Base-by-base conservation (phyloP, 352 stramenopile genomes). In the Phytophthora cryptogea region DNA sequence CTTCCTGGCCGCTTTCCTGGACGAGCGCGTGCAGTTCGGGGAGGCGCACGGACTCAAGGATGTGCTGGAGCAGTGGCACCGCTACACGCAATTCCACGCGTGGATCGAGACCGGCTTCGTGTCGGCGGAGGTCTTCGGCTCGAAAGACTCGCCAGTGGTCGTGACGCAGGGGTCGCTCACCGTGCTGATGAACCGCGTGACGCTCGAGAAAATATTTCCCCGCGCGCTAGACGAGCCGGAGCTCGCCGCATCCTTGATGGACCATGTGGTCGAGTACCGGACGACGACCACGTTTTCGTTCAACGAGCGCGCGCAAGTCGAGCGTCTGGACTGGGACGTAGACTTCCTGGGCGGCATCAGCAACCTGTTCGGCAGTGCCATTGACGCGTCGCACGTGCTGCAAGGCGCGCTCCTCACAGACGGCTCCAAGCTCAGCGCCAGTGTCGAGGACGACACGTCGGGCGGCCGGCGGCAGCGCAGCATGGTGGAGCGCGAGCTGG, bases 21-120 rank as follows among this genome's bases (percentile, higher is more conserved):
- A 72, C 50, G 58, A 59, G 7, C 42, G 70, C 13, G 77, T 89
- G 49, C 31, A 61, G 43, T 73, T 79, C 33, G 73, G 76, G 32
- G 68, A 66, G 31, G 30, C 43, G 2, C 42, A 65, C 9, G 79
- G 79, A 17, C 32, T 84, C 10, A 54, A 63, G 26, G 68, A 56
- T n/a, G 56, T 91, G 43, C 40, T 88, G 16, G 74, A 87, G 57
- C 79, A 89, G 54, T 88, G 78, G 75, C 72, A 70, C 11, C 72
- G 78, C 31, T 89, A 86, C 68, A 76, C 73, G 27, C 61, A 75
- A 26, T 80, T 83, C 62, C 78, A 89, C 56, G 62, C 75, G n/a
- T 71, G 56, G 27, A 53, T 92, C 35, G 52, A 57, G 47, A 61
- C 76, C 9, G 26, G 64, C n/a, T 70, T 79, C 40, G 36, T 74